Evolutionary conservation across 805 yeast species (phyloP).

Genomic region (Candida glaebosa): DNA sequence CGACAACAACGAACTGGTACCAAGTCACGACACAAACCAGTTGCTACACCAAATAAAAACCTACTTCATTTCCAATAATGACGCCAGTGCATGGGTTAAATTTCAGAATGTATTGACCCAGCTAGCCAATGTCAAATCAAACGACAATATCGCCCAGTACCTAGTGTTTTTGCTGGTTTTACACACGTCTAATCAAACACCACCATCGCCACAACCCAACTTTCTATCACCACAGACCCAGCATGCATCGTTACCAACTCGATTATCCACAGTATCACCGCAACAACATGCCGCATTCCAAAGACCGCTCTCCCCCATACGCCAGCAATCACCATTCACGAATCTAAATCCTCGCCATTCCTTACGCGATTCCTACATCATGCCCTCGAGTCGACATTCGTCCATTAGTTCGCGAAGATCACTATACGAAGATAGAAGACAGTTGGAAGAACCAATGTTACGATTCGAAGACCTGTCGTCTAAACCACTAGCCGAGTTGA

Average conservation of each 20-base stretch:
- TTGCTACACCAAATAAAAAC: slow-evolving; percentile 20
- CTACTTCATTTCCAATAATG: slow-evolving; percentile 23
- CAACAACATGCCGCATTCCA: slow-evolving; percentile 1
- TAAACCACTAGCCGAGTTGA: slow-evolving; percentile 6
- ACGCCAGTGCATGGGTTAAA: slow-evolving; percentile 27
- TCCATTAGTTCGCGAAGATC: slow-evolving; percentile 3
- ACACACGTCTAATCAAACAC: background rate
- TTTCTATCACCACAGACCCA: background rate
- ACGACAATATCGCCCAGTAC: slow-evolving; percentile 33
- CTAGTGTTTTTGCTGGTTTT: slow-evolving; percentile 28
- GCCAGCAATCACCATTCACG: background rate
- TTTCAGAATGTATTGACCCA: slow-evolving; percentile 30
- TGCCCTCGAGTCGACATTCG: slow-evolving; percentile 1
- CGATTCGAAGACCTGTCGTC: slow-evolving; percentile 2
- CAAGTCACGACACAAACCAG: slow-evolving; percentile 14
- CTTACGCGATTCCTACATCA: background rate
- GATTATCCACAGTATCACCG: slow-evolving; percentile 3
- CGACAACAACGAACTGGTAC: slow-evolving; percentile 4
- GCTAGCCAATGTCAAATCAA: slow-evolving; percentile 23
- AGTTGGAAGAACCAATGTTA: slow-evolving; percentile 4
- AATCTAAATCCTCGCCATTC: background rate
- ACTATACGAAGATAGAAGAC: background rate
- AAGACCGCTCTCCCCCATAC: background rate
- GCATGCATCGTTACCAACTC: slow-evolving; percentile 2
- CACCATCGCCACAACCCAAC: background rate